These are phyloP conservation scores for Aspergillus tamarii DNA, from an alignment of 2,329 filamentous ascomycete species.

Conservation along the genomic window DNA sequence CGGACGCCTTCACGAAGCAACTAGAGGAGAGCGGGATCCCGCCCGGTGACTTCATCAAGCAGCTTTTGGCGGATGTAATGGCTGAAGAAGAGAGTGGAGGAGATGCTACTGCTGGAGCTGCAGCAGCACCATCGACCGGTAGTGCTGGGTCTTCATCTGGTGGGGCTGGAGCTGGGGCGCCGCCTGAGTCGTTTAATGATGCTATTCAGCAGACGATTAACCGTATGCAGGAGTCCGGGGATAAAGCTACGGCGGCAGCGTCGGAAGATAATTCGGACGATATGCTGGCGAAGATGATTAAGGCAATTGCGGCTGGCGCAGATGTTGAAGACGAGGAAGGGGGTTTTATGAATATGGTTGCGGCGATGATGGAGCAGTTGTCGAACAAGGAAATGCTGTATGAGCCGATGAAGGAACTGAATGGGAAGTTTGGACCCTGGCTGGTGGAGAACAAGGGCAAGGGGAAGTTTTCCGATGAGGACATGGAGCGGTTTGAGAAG, in stretches of 20 bases:
- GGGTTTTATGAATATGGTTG: slow-evolving; percentile 90
- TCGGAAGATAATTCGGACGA: slow-evolving; percentile 72
- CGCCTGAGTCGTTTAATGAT: slow-evolving; percentile 80
- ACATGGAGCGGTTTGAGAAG: slow-evolving; percentile 77
- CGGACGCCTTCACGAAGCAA: slow-evolving; percentile 40
- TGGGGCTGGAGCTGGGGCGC: slow-evolving; percentile 24
- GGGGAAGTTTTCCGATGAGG: slow-evolving; percentile 63
- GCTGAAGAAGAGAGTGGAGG: slow-evolving; percentile 27
- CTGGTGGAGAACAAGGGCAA: slow-evolving; percentile 73
- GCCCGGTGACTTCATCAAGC: slow-evolving; percentile 39
- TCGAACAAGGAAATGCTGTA: slow-evolving; percentile 98
- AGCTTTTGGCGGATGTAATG: slow-evolving; percentile 40
- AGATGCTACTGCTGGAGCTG: slow-evolving; percentile 14
- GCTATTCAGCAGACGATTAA: slow-evolving; percentile 94
- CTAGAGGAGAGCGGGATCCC: slow-evolving; percentile 39
- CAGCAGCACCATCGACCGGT: slow-evolving; percentile 27
- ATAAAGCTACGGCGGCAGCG: slow-evolving; percentile 78
- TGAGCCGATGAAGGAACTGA: slow-evolving; percentile 96
- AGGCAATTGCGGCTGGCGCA: slow-evolving; percentile 74
- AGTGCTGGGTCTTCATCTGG: slow-evolving; percentile 25
- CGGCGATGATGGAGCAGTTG: slow-evolving; percentile 98
- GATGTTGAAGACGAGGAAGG: slow-evolving; percentile 68
- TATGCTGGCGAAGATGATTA: slow-evolving; percentile 87
- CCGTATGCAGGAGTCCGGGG: slow-evolving; percentile 87
- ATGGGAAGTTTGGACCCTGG: slow-evolving; percentile 92